Conservation (phyloP, 495 filamentous ascomycete species). For the Collariella sp. region DNA sequence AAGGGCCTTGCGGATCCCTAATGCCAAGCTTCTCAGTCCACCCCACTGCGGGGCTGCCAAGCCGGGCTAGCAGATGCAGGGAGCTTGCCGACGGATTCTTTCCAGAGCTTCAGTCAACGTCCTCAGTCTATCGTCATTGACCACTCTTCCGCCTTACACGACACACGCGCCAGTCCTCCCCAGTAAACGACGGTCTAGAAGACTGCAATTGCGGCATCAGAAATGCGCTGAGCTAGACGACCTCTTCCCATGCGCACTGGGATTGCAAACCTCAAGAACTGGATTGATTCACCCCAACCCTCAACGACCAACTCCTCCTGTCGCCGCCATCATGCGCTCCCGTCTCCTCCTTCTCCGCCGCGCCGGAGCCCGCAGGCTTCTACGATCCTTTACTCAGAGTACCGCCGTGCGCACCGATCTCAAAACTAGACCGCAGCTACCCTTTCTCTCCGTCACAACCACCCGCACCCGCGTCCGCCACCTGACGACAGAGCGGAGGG, state of each 20-base stretch:
- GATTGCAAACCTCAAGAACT: not conserved
- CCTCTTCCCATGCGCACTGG: not conserved
- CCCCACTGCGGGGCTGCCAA: not conserved
- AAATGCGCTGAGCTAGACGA: not conserved
- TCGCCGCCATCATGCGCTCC: conserved; percentile 16
- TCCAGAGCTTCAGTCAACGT: too few relatives aligned
- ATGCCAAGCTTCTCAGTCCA: too few relatives aligned
- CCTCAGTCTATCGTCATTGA: not conserved
- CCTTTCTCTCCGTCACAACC: conserved; percentile 55
- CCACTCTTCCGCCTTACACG: not conserved
- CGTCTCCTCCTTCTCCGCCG: conserved; percentile 21
- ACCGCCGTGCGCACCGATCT: conserved; percentile 11
- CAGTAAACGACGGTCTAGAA: too few relatives aligned
- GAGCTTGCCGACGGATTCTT: not conserved
- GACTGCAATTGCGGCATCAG: not conserved
- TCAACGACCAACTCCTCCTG: not conserved
- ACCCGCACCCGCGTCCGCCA: conserved; percentile 49
- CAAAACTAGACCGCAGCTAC: conserved; percentile 60
- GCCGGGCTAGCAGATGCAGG: not conserved
- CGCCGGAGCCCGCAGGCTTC: conserved; percentile 4
- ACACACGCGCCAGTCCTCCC: too few relatives aligned
- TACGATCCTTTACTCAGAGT: conserved; percentile 24
- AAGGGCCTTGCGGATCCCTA: too few relatives aligned
- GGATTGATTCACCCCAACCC: not conserved
- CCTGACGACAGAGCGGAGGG: conserved; percentile 66